These are phyloP conservation scores for Escovopsis weberi DNA, from an alignment of 2,329 filamentous ascomycete species.

Conservation along the genomic window DNA sequence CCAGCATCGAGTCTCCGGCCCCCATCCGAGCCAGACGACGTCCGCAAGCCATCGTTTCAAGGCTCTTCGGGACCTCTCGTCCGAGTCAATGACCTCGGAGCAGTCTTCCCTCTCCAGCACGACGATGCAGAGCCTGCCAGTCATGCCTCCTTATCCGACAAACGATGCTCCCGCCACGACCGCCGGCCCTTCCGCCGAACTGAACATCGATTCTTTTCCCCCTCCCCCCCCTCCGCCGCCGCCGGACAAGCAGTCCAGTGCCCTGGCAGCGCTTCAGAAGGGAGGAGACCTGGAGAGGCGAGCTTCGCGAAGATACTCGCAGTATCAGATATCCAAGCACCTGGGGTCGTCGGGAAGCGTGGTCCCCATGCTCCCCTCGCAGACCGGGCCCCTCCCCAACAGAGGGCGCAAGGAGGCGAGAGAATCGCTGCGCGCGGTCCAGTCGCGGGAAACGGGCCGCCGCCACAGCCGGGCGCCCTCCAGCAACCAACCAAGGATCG, in stretches of 20 bases:
- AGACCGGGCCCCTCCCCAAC: slow-evolving; percentile 73
- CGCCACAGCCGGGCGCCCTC: slow-evolving; percentile 36
- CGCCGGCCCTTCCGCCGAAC: slow-evolving; percentile 25
- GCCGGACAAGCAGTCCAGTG: slow-evolving; percentile 68
- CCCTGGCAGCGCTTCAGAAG: slow-evolving; percentile 76
- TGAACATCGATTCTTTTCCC: slow-evolving; percentile 51
- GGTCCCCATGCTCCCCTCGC: slow-evolving; percentile 73
- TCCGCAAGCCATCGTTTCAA: slow-evolving; percentile 35
- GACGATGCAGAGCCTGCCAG: slow-evolving; percentile 61
- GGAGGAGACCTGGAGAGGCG: slow-evolving; percentile 85
- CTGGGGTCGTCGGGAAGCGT: slow-evolving; percentile 67
- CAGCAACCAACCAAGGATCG: slow-evolving; percentile 26
- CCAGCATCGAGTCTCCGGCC: slow-evolving; percentile 16
- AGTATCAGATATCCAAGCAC: slow-evolving; percentile 93
- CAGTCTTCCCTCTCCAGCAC: slow-evolving; percentile 58
- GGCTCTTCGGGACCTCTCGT: slow-evolving; percentile 36
- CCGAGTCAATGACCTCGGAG: slow-evolving; percentile 36
- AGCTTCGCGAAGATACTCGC: slow-evolving; percentile 85
- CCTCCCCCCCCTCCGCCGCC: slow-evolving; percentile 58
- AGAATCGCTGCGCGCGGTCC: slow-evolving; percentile 64
- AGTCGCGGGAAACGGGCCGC: slow-evolving; percentile 35
- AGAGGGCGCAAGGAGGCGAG: slow-evolving; percentile 63
- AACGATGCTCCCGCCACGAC: slow-evolving; percentile 39
- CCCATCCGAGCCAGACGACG: slow-evolving; percentile 16
- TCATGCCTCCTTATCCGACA: slow-evolving; percentile 56